These are phyloP conservation scores for Oemleria cerasiformis DNA, from an alignment of 306 rosid species.

Conservation along the genomic window DNA sequence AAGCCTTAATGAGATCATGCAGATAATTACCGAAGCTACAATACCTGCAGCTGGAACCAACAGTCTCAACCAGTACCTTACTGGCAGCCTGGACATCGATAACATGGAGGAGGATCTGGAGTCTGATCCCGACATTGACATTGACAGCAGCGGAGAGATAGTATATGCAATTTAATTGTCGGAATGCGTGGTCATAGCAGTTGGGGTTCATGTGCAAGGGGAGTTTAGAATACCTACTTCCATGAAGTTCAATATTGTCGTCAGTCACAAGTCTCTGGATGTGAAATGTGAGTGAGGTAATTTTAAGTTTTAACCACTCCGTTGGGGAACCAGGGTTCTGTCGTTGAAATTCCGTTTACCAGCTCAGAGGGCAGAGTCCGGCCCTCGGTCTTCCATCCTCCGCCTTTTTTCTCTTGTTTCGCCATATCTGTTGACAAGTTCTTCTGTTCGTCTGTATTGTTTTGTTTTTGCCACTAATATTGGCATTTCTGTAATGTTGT, in stretches of 20 bases:
- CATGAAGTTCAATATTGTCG: conserved; percentile 10
- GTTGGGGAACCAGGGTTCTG: no score
- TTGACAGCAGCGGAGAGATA: conserved; percentile 89
- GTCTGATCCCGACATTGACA: conserved; percentile 75
- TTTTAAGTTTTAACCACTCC: no score
- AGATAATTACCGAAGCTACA: conserved; percentile 79
- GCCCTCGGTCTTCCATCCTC: conserved; percentile 1
- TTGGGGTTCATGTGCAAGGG: neutral
- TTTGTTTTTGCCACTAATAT: conserved; percentile 6
- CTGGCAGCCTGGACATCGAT: conserved; percentile 82
- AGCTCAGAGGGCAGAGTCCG: no score
- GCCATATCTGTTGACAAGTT: neutral
- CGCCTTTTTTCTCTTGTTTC: conserved; percentile 20
- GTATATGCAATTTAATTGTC: conserved; percentile 73
- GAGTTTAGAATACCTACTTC: neutral
- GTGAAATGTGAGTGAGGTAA: conserved; percentile 28
- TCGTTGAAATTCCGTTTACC: no score
- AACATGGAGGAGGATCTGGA: conserved; percentile 94
- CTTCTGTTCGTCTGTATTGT: neutral
- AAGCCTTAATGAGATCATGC: conserved; percentile 82
- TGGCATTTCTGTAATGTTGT: conserved; percentile 13
- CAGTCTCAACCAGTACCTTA: conserved; percentile 61
- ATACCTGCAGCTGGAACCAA: conserved; percentile 75
- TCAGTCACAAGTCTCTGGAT: conserved; percentile 20
- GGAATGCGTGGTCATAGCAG: conserved; percentile 1